Evolutionary conservation across 2,329 filamentous ascomycete genomes (phyloP).

Genomic region (Colletotrichum shisoi): DNA sequence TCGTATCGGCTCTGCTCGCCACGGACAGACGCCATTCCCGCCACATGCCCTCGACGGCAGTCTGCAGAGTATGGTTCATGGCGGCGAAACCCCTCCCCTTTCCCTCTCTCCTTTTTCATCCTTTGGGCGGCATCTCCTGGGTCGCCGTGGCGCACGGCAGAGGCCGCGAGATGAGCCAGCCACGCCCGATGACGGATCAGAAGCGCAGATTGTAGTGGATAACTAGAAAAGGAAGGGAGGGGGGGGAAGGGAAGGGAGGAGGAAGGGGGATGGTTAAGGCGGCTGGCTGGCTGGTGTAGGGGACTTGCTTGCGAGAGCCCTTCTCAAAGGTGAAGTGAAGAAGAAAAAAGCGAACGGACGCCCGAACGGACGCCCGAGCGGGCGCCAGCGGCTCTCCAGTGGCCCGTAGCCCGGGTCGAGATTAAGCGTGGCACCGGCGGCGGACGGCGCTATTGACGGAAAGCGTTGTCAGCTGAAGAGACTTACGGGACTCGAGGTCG

Average conservation of each 20-base stretch:
- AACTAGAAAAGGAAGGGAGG: too few species aligned
- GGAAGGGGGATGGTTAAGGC: neutral
- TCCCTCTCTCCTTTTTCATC: neutral
- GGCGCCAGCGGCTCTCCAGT: neutral
- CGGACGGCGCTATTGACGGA: conserved; percentile 33
- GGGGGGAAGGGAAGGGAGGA: neutral
- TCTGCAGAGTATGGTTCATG: neutral
- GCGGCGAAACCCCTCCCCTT: neutral
- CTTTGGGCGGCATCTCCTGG: neutral
- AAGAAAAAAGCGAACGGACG: neutral
- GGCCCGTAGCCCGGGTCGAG: conserved; percentile 1
- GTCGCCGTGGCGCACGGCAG: conserved; percentile 23
- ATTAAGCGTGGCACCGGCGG: conserved; percentile 2
- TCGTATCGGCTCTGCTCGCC: conserved; percentile 23
- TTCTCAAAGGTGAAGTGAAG: neutral
- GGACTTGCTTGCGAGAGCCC: neutral
- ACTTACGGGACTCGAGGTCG: neutral
- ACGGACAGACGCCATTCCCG: neutral
- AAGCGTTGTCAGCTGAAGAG: conserved; percentile 2
- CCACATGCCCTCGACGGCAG: neutral
- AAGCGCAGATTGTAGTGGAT: neutral
- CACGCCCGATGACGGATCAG: conserved; percentile 5
- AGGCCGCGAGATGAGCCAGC: conserved; percentile 22
- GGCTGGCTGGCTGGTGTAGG: neutral
- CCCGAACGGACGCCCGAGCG: conserved; percentile 16